Percentiles rank a stretch among this genome's conserved stretches.
phyloP scores from a whole-genome alignment of 192 early-diverging fungal species.

The Backusella parvicylindrica region DNA sequence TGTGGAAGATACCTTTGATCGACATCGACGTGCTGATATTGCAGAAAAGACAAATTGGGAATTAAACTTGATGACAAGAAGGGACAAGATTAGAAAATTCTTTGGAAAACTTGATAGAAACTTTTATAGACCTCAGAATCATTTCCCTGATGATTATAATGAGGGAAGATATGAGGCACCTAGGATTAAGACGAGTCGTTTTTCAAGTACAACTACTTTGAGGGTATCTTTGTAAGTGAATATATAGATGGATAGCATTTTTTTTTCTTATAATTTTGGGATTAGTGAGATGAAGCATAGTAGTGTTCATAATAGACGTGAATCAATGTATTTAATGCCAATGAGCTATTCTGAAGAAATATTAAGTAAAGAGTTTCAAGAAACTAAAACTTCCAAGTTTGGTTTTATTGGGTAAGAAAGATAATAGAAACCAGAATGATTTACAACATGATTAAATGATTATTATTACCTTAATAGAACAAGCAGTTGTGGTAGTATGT shows the following conservation, averaged over 20 bases:
- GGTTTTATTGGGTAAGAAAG: neutral
- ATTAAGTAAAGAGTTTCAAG: neutral
- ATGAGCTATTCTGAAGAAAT: neutral
- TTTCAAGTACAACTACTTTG: neutral
- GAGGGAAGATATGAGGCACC: neutral
- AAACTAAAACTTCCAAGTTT: neutral
- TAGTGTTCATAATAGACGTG: neutral
- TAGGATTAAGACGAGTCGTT: neutral
- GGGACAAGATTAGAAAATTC: neutral
- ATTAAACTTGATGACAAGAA: neutral
- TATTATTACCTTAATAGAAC: neutral
- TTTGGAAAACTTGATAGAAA: neutral
- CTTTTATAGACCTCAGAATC: neutral
- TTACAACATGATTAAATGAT: neutral
- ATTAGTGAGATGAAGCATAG: neutral
- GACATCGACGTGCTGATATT: neutral
- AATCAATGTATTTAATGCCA: neutral
- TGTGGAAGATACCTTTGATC: neutral
- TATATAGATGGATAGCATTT: neutral
- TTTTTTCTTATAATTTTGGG: neutral
- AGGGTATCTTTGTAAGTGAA: neutral
- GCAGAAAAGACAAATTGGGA: neutral
- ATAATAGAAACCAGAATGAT: neutral
- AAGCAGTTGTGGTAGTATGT: neutral
- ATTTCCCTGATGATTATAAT: neutral